These are phyloP conservation scores for Multifurca ochricompacta DNA, from an alignment of 768 basidiomycete species.

Conservation along the genomic window DNA sequence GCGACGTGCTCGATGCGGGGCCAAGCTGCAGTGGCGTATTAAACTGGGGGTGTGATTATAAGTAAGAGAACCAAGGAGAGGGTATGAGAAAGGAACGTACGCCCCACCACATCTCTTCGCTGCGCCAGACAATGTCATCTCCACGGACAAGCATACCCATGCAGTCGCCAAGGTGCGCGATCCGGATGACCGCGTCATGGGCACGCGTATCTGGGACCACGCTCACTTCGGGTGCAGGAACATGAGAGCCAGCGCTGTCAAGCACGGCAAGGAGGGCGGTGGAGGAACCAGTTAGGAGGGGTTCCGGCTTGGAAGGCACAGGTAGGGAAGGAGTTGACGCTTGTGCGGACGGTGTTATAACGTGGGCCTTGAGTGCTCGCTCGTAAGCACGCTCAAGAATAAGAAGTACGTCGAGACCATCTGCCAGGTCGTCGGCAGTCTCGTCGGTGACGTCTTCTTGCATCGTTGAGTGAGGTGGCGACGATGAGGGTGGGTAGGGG, in stretches of 20 bases:
- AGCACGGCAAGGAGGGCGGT: conserved; percentile 62
- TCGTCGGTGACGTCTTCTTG: conserved; percentile 40
- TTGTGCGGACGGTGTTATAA: conserved; percentile 26
- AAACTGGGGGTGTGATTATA: conserved; percentile 31
- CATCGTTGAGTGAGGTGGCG: conserved; percentile 2
- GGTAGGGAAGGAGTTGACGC: conserved; percentile 16
- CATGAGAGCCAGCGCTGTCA: conserved; percentile 27
- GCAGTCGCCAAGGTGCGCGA: conserved; percentile 84
- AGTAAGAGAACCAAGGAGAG: conserved; percentile 2
- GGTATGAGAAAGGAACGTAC: conserved; percentile 32
- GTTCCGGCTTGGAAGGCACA: conserved; percentile 21
- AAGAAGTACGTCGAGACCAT: conserved; percentile 61
- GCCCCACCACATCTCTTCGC: conserved; percentile 90
- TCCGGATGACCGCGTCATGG: conserved; percentile 55
- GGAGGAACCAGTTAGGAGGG: conserved; percentile 53
- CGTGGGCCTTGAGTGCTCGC: conserved; percentile 54
- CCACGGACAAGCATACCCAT: conserved; percentile 81
- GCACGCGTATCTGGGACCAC: conserved; percentile 29
- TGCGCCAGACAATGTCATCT: conserved; percentile 74
- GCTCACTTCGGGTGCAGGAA: conserved; percentile 32
- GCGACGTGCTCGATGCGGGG: conserved; percentile 51
- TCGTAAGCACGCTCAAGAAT: conserved; percentile 68
- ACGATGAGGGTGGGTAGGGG: not conserved
- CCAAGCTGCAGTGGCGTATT: conserved; percentile 63
- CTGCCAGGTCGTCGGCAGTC: conserved; percentile 52